Base-by-base conservation (phyloP, 2,329 filamentous ascomycete species). In the Akanthomyces lecanii region DNA sequence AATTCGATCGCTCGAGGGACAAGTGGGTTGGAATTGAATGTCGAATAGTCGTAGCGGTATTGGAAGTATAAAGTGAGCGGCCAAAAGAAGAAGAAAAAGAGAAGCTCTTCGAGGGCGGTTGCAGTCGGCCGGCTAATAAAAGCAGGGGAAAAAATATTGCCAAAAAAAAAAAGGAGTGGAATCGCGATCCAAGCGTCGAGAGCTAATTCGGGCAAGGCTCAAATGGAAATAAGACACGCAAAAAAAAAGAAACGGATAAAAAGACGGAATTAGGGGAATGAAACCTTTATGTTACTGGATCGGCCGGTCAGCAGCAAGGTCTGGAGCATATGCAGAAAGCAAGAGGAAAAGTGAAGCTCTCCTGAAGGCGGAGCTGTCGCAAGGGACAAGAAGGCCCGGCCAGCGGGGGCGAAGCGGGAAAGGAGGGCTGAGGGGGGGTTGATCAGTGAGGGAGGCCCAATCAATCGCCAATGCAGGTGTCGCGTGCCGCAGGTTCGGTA, bases 91-190 rank as follows among this genome's bases (percentile, higher is more conserved):
- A 36, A 36, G 33, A 36, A 36, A 36, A 36, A 36, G 21, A 12
- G 11, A 12, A 11, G n/a, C 11, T 28, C 10, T 23, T 21, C 28
- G 18, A 53, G 18, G 4, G 36, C n/a, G 55, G 28, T 25, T 25
- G 44, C 30, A 18, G 44, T n/a, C 14, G 25, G 53, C 53, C 16
- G 10, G 18, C 16, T 18, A 51, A 53, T 18, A 57, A 59, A 21
- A 59, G 18, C 18, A 51, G n/a, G 16, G 12, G 11, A 25, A 33
- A 42, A 44, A 52, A 16, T 11, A 5, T 11, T 14, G 38, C 6
- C 33, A 16, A 10, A 16, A 40, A 18, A 52, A 52, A 53, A 60
- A 60, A 60, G 47, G 57, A 53, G 57, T 53, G 57, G 23, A 61
- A 42, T 52, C 2, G 30, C 36, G 57, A 44, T 30, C 57, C 52